Evolutionary conservation across 306 rosid species (phyloP), one percentile per base, ranked within the genome.

Genomic region (Cicer judaicum): DNA sequence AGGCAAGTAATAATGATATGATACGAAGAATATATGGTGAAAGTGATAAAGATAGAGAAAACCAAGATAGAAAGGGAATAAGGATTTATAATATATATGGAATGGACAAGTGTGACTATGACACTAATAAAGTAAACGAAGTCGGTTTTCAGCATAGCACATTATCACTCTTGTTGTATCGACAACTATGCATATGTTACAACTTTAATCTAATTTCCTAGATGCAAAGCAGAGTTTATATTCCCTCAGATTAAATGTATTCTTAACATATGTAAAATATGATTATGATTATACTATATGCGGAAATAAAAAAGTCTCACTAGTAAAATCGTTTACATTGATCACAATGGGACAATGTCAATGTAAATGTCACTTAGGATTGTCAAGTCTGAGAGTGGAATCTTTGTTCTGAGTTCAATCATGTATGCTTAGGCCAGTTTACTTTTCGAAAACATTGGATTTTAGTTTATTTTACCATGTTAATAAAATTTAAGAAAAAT

Each of bases 61-160:
- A 80, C 76, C 48, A 73, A 77, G 80, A 80, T 72, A 80, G 67
- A 79, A 79, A 79, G 13, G 63, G 87, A 70, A 84, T 76, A 68
- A 47, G 82, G 67, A 79, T 73, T 68, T 80, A 19, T 38, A 65
- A 60, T 19, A 53, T 59, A 69, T 72, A 71, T 75, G 34, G 34
- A 29, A 44, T 42, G 69, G 18, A 73, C 40, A 50, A 68, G 72
- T 7, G 60, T 62, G 75, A 54, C 61, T 15, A 54, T 2, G 59
- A 60, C 76, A 74, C 44, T 38, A 39, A 7, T 5, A 55, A 64
- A 76, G 67, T 52, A 80, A 72, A 68, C 82, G 82, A 68, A 52
- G 82, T 54, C 87, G 87, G 61, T 80, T 77, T 75, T 69, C 39
- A 70, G 80, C 87, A 73, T 77, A 56, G 74, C 41, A 73, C 24